Conservation (phyloP, 176 grass and related monocot genomes). For the Musa schizocarpa region DNA sequence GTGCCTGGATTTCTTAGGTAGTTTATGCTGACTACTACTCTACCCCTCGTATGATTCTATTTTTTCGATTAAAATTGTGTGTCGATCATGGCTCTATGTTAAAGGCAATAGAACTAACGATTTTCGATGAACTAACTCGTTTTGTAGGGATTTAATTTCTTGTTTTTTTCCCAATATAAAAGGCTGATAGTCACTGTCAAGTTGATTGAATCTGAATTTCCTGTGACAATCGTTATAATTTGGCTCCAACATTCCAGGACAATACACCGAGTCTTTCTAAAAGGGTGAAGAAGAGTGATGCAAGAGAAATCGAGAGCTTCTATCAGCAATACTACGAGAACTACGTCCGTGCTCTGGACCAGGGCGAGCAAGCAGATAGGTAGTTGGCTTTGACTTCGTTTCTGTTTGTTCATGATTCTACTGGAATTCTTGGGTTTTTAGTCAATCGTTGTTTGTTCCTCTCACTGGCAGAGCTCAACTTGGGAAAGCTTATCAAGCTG, state of each 20-base stretch:
- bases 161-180: background rate
- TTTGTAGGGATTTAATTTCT: background rate
- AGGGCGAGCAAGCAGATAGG: constrained; percentile 89
- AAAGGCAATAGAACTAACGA: background rate
- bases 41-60: background rate
- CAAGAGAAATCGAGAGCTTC: constrained; percentile 87
- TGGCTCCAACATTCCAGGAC: constrained; percentile 43
- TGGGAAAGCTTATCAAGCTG: constrained; percentile 88
- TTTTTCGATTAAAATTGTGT: background rate
- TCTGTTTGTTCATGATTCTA: background rate
- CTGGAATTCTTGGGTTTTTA: background rate
- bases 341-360: constrained; percentile 79
- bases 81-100: background rate
- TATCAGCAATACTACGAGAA: constrained; percentile 96
- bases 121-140: background rate
- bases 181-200: background rate
- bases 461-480: constrained; percentile 45
- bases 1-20: background rate
- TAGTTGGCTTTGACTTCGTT: constrained; percentile 4
- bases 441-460: background rate
- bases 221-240: constrained; percentile 3
- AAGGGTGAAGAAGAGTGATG: constrained; percentile 82
- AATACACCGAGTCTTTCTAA: constrained; percentile 76
- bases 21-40: background rate
- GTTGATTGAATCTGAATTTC: background rate